Conservation (phyloP, 164 flowering plant genomes). For the Platanus orientalis region DNA sequence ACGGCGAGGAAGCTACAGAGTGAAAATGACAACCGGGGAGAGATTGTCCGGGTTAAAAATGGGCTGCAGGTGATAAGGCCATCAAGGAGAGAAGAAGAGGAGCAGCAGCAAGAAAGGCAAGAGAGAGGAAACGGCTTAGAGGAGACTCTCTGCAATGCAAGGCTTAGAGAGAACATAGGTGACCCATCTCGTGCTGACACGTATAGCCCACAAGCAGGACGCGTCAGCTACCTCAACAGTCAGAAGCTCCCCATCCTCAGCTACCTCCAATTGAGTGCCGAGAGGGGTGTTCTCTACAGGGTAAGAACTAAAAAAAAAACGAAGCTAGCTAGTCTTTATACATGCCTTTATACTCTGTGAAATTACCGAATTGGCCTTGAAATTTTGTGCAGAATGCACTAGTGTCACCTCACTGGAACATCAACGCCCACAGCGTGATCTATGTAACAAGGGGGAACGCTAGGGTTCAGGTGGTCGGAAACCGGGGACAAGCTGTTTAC, state of each 20-base stretch:
- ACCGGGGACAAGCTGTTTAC: neutral
- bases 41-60: constrained; percentile 16
- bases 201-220: constrained; percentile 18
- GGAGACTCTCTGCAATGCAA: constrained; percentile 3
- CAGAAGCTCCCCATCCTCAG: constrained; percentile 20
- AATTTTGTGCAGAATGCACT: too few relatives aligned
- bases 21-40: constrained; percentile 24
- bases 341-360: too few relatives aligned
- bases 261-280: constrained; percentile 12
- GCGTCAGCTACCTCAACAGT: constrained; percentile 13
- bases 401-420: too few relatives aligned
- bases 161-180: too few relatives aligned
- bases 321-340: too few relatives aligned
- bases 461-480: too few relatives aligned
- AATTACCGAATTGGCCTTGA: too few relatives aligned
- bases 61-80: constrained; percentile 19
- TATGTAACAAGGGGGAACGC: too few relatives aligned
- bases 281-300: neutral
- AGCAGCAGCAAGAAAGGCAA: neutral
- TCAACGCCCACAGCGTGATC: too few relatives aligned
- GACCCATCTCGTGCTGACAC: constrained; percentile 12
- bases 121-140: constrained; percentile 12
- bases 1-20: constrained; percentile 22
- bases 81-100: constrained; percentile 2
- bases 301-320: too few relatives aligned